Evolutionary conservation across 495 filamentous ascomycete genomes (phyloP).

Genomic region (Neurospora cerealis): DNA sequence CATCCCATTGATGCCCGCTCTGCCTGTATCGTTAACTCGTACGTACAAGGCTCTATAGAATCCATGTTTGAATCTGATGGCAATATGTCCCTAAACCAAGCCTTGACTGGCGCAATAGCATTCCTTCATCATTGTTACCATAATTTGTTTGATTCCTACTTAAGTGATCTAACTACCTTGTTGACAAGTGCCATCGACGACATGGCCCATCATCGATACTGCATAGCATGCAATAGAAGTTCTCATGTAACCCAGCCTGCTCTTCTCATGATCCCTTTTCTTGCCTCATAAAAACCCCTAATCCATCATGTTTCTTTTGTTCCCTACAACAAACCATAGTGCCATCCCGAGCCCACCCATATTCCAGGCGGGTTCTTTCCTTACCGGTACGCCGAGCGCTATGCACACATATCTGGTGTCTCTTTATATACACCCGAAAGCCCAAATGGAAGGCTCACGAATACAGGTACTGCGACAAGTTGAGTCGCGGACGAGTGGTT

Average conservation of each 20-base stretch:
- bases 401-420: slow-evolving; percentile 8
- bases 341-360: not conserved
- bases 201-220: not conserved
- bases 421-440: not conserved
- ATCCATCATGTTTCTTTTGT: not conserved
- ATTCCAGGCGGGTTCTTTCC: not conserved
- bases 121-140: not conserved
- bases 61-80: not conserved
- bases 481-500: slow-evolving; percentile 20
- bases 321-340: not conserved
- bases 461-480: slow-evolving; percentile 49
- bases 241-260: not conserved
- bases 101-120: not conserved
- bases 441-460: slow-evolving; percentile 12
- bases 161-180: not conserved
- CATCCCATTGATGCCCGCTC: not conserved
- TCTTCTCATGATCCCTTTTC: not conserved
- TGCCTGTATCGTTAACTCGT: not conserved
- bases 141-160: not conserved
- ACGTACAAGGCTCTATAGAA: not conserved
- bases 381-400: slow-evolving; percentile 13
- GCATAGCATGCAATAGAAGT: not conserved
- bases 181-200: not conserved
- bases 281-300: not conserved
- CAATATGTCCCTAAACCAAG: not conserved